Percentiles rank a stretch among this genome's conserved stretches.
These are phyloP conservation scores for Climacium dendroides DNA, from an alignment of 225 moss, liverwort and hornwort species.

Conservation along the genomic window DNA sequence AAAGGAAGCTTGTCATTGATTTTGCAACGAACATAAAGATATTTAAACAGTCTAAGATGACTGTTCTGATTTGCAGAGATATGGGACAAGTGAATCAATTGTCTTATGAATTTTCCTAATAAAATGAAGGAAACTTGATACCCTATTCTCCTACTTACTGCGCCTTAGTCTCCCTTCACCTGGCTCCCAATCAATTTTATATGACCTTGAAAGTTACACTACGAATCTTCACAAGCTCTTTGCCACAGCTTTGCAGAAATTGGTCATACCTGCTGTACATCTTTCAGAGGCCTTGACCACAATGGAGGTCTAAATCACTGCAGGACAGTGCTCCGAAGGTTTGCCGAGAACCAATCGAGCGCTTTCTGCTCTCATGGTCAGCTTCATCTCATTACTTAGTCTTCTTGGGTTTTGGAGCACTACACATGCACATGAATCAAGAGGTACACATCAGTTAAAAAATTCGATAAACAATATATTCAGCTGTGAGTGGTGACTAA, in stretches of 20 bases:
- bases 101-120: conserved; percentile 7
- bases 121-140: background rate
- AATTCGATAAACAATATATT: background rate
- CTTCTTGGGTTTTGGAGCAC: conserved; percentile 22
- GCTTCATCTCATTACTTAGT: conserved; percentile 18
- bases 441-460: background rate
- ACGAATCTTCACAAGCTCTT: conserved; percentile 5
- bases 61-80: background rate
- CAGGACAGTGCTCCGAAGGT: background rate
- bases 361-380: conserved; percentile 8
- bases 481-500: background rate
- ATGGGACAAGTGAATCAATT: conserved; percentile 10
- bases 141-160: background rate
- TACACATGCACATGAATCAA: background rate
- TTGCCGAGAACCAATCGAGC: background rate
- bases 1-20: background rate
- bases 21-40: background rate
- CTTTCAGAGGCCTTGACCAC: conserved; percentile 2
- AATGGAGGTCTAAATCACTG: background rate
- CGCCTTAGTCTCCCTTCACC: background rate
- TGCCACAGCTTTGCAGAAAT: conserved; percentile 1
- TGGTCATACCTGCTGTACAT: conserved; percentile 26
- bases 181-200: conserved; percentile 3
- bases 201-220: conserved; percentile 14
- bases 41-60: background rate